Base-by-base conservation (phyloP, 139 green algal genomes). In the Tetratostichococcus sp. region DNA sequence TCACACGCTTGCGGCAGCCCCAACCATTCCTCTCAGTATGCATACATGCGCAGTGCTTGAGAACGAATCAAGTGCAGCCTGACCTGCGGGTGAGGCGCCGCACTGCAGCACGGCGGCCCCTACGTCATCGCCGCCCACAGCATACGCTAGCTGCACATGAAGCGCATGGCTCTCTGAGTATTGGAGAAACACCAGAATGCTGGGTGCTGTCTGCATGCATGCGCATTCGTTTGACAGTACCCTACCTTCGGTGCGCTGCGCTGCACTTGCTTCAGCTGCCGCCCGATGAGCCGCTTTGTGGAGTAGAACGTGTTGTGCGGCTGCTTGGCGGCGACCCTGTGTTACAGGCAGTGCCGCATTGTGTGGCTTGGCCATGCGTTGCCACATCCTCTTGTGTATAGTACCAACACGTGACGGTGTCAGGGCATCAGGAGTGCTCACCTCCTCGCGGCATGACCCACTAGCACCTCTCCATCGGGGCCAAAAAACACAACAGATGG, bases 281-380 rank as follows among this genome's bases (percentile, higher is more conserved):
- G 65, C 0, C 92, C 92, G 17, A 97, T 93, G n/a, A 97, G 75
- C 0, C 93, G 79, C 74, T 97, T 97, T 1, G 95, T 89, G n/a
- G 89, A 95, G 73, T 91, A 91, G 62, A 93, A 96, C 4, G 93
- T 97, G 75, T 82, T 87, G 1, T 30, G 26, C 30, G 91, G 84
- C 67, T 74, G 17, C 11, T 85, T 69, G 0, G 78, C 42, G 0
- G 82, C 82, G 0, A 34, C 82, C 78, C 73, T 87, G 78, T 66
- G 59, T 2, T 26, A 28, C 50, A 26, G 50, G 19, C 50, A 17
- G 14, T 26, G 11, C 14, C 2, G 26, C 14, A 62, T 62, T 17
- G 50, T 5, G 50, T 17, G 11, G 50, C 8, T 14, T 50, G 8
- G 39, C 14, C 39, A 50, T 8, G 8, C 39, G 8, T 14, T 14